These are phyloP conservation scores for Rasamsonia emersonii DNA, from an alignment of 2,329 filamentous ascomycete genomes.

Conservation along the genomic window DNA sequence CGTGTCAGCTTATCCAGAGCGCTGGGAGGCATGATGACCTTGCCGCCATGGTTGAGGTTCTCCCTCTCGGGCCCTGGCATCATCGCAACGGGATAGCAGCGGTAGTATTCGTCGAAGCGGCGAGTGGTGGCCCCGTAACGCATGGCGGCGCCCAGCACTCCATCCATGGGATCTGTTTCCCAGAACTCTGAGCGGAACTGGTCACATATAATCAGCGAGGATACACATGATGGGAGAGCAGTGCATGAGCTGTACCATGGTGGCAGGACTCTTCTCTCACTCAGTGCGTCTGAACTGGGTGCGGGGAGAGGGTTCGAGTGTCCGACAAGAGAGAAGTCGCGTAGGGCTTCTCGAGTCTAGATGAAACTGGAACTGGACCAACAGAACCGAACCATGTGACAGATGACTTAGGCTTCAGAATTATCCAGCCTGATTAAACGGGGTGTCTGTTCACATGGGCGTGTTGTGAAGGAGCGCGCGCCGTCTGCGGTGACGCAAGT, in stretches of 20 bases:
- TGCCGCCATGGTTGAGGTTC: constrained; percentile 90
- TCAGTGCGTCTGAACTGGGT: too few relatives aligned
- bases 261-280: too few relatives aligned
- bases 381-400: too few relatives aligned
- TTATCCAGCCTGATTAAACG: too few relatives aligned
- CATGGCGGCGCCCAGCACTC: constrained; percentile 47
- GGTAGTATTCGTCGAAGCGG: constrained; percentile 97
- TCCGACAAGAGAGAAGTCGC: not conserved
- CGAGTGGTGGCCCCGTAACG: constrained; percentile 47
- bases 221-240: constrained; percentile 5
- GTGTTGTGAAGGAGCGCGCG: not conserved
- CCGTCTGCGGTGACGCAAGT: constrained; percentile 1
- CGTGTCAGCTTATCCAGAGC: constrained; percentile 94
- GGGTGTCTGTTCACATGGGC: too few relatives aligned
- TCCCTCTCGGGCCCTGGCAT: constrained; percentile 81
- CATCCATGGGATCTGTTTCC: constrained; percentile 44
- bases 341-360: not conserved
- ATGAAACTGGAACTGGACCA: not conserved
- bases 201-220: constrained; percentile 1
- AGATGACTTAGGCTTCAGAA: too few relatives aligned
- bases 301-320: too few relatives aligned
- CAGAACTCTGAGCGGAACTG: constrained; percentile 43
- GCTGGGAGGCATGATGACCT: constrained; percentile 94
- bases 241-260: constrained; percentile 3
- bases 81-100: constrained; percentile 94